Base-by-base conservation (phyloP, 2,329 filamentous ascomycete species). In the Mollisiaceae sp. region DNA sequence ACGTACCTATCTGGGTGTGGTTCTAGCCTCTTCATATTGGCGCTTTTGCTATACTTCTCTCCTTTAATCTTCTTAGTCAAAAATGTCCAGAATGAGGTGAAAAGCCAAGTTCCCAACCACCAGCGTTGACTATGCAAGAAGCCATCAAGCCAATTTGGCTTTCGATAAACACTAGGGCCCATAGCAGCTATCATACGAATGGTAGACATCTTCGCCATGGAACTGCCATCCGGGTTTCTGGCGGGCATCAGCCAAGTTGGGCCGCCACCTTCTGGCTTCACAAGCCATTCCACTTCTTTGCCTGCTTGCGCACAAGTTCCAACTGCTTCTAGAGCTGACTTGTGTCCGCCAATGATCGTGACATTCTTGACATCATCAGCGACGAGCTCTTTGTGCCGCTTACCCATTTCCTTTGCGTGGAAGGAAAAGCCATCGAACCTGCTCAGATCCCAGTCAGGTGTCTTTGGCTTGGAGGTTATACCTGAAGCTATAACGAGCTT, bases 251-350 rank as follows among this genome's bases (percentile, higher is more conserved):
- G 32, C 63, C 56, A 65, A 9, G 66, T 65, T 22, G 66, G 59
- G 0, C 88, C 87, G 63, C 86, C 82, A 1, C 86, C 86, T 32
- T 77, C 80, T 18, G 77, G 72, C 55, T 52, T n/a, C 3, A 65
- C 45, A 3, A 66, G 57, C 77, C 65, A 66, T 27, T 69, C 59
- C 14, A 69, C 64, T 9, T 63, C 52, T 38, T 85, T 67, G 1
- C 85, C 86, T 36, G 80, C 79, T 18, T 79, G 80, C 1, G 83
- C 87, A 67, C 85, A 88, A 1, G 85, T 80, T 67, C 89, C 89
- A 0, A 86, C 86, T 4, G 85, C 82, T 74, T 91, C 89, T 79
- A 85, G 89, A 0, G 86, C 87, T 1, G 84, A 88, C 74, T 91
- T 91, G 8, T 82, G 85, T 1, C 83, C 86, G 2, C 89, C 89